A percentile compares a stretch with the other conserved stretches of the same genome.
Conservation (phyloP, 768 basidiomycete species). For the Cyathus striatus region DNA sequence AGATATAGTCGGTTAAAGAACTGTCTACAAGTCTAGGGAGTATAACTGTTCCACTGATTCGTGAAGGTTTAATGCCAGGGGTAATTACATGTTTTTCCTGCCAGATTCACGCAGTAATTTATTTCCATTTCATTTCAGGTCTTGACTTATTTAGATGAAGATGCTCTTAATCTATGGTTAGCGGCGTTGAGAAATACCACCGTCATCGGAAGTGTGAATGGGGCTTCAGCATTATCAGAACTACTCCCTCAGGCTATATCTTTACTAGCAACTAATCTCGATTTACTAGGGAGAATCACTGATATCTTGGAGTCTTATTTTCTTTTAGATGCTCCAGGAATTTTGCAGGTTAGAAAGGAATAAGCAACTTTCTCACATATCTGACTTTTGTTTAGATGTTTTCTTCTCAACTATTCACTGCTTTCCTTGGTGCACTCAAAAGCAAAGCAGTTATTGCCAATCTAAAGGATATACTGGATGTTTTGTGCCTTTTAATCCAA, state of each 20-base stretch:
- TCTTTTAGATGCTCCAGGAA: slow-evolving; percentile 55
- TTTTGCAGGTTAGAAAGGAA: slow-evolving; percentile 53
- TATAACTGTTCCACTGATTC: slow-evolving; percentile 60
- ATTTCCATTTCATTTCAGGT: slow-evolving; percentile 33
- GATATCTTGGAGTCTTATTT: slow-evolving; percentile 74
- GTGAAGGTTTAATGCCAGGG: slow-evolving; percentile 54
- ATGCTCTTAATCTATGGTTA: slow-evolving; percentile 74
- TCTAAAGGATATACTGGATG: slow-evolving; percentile 55
- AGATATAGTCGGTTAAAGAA: slow-evolving; percentile 58
- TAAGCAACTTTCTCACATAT: not conserved
- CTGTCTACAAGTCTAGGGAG: slow-evolving; percentile 49
- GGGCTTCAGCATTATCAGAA: slow-evolving; percentile 48
- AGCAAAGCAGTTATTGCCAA: slow-evolving; percentile 48
- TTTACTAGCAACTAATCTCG: slow-evolving; percentile 65
- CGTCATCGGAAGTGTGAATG: slow-evolving; percentile 40
- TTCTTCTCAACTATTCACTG: slow-evolving; percentile 52
- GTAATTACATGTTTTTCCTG: slow-evolving; percentile 29
- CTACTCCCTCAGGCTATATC: slow-evolving; percentile 60
- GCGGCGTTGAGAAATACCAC: slow-evolving; percentile 62
- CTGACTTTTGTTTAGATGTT: slow-evolving; percentile 35
- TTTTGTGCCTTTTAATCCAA: slow-evolving; percentile 59
- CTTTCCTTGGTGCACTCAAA: slow-evolving; percentile 46
- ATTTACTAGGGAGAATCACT: slow-evolving; percentile 65
- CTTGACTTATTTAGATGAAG: slow-evolving; percentile 69
- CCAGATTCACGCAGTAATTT: slow-evolving; percentile 2